phyloP scores from a whole-genome alignment of 208 protist genomes.

The Wallacemonas rigidus region DNA sequence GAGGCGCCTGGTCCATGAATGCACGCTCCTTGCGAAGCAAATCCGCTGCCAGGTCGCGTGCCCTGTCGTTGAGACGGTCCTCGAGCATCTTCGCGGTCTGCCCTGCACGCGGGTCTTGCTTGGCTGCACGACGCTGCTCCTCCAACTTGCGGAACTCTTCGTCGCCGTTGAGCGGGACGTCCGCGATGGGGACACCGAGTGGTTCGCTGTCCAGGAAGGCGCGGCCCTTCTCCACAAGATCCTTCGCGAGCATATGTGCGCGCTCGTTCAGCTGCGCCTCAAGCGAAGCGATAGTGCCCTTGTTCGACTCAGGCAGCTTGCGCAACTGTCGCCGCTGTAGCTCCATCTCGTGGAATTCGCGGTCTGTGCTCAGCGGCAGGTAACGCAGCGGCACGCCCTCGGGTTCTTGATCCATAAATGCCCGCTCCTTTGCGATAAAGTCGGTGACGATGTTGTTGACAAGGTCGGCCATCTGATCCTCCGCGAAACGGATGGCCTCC shows the following conservation, averaged over 20 bases:
- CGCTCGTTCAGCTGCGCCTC: slow-evolving; percentile 76
- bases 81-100: slow-evolving; percentile 45
- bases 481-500: slow-evolving; percentile 49
- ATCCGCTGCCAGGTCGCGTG: slow-evolving; percentile 46
- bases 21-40: slow-evolving; percentile 58
- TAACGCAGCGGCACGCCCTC: slow-evolving; percentile 76
- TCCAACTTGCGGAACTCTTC: slow-evolving; percentile 75
- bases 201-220: slow-evolving; percentile 65
- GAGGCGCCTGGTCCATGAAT: slow-evolving; percentile 69
- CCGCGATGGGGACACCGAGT: slow-evolving; percentile 66
- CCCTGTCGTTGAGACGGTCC: slow-evolving; percentile 61
- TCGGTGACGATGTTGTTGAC: slow-evolving; percentile 65
- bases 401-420: slow-evolving; percentile 77
- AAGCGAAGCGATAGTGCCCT: slow-evolving; percentile 31
- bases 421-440: slow-evolving; percentile 71
- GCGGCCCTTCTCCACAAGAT: slow-evolving; percentile 61
- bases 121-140: slow-evolving; percentile 56
- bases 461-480: slow-evolving; percentile 69
- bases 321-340: slow-evolving; percentile 44
- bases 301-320: slow-evolving; percentile 28
- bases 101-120: slow-evolving; percentile 39
- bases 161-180: slow-evolving; percentile 69
- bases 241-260: slow-evolving; percentile 64
- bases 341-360: slow-evolving; percentile 72
- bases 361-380: slow-evolving; percentile 67